Evolutionary conservation across 2,329 filamentous ascomycete species (phyloP), one percentile per base, ranked within the genome.

Genomic region (Talaromyces sp.): DNA sequence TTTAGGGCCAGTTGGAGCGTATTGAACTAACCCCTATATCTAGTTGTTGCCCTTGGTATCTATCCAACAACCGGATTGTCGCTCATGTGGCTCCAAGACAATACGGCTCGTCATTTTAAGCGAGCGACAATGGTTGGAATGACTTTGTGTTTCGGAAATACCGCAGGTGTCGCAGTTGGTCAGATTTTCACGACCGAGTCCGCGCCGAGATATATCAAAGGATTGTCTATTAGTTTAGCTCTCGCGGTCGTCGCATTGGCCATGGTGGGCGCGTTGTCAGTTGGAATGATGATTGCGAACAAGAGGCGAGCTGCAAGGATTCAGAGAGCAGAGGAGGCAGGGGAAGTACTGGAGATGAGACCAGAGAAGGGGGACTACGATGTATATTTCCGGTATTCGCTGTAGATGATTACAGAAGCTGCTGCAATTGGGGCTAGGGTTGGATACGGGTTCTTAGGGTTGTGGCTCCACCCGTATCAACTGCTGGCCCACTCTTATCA

Each of bases 301-400:
- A 61, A 61, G 59, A 61, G 38, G 59, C 59, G 59, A 31, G 59
- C 59, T 53, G 59, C 59, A 38, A 49, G 59, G 45, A 61, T 61
- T 19, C 59, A 53, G 43, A 53, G 59, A 61, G 59, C 59, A 13
- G 59, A 53, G 45, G 59, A 61, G 59, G 8, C 58, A 15, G 58
- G 58, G 22, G 58, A 60, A 47, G 38, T 47, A 27, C 19, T 60
- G 58, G 38, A 60, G 25, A 60, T 29, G 58, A 60, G 58, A 60
- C 58, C 58, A 27, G 58, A 60, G 27, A 47, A 60, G 31, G 58
- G 58, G 38, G 58, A 60, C 58, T 60, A 60, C 40, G 58, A 60
- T 60, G 58, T 60, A 47, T 60, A 60, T 47, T 60, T 60, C 38
- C 58, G 58, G 38, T 60, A 60, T 60, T 60, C 58, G 27, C 40